These are phyloP conservation scores for Linnemannia zychae DNA, from an alignment of 192 early-diverging fungal species.

Conservation along the genomic window DNA sequence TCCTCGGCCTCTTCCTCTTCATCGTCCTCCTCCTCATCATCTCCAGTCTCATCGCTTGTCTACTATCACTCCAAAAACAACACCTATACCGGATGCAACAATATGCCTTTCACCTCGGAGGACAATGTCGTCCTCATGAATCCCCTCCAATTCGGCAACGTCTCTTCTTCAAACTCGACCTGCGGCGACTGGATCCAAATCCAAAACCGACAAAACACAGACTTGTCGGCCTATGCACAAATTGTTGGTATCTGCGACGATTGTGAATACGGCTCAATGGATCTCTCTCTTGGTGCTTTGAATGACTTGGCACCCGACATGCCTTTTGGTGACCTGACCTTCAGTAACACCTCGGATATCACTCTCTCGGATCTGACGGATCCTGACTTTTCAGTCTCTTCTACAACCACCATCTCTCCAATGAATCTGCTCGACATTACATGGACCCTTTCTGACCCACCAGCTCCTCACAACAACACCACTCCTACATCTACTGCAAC, in stretches of 20 bases:
- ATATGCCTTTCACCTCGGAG: constrained; percentile 30
- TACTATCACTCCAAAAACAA: constrained; percentile 36
- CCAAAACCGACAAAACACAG: constrained; percentile 47
- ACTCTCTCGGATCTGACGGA: constrained; percentile 28
- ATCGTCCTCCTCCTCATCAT: constrained; percentile 13
- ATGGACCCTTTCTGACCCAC: constrained; percentile 36
- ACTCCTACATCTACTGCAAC: constrained; percentile 11
- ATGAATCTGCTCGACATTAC: constrained; percentile 32
- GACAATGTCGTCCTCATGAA: constrained; percentile 52
- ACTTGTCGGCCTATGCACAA: constrained; percentile 24
- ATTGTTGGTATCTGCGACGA: constrained; percentile 44
- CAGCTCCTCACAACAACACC: not conserved
- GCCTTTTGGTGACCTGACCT: constrained; percentile 23
- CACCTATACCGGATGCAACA: constrained; percentile 39
- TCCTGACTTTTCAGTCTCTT: not conserved
- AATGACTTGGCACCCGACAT: constrained; percentile 27
- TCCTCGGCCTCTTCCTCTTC: not conserved
- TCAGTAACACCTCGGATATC: constrained; percentile 10
- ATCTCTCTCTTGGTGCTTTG: constrained; percentile 20
- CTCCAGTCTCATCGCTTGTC: constrained; percentile 34
- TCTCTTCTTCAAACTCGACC: constrained; percentile 29
- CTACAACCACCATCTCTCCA: constrained; percentile 24
- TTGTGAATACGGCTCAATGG: constrained; percentile 39
- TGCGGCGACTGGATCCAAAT: constrained; percentile 49
- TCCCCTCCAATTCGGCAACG: constrained; percentile 46